Evolutionary conservation across 148 eudicot genomes (phyloP), one percentile per base, ranked within the genome.

Genomic region (Cornus florida): DNA sequence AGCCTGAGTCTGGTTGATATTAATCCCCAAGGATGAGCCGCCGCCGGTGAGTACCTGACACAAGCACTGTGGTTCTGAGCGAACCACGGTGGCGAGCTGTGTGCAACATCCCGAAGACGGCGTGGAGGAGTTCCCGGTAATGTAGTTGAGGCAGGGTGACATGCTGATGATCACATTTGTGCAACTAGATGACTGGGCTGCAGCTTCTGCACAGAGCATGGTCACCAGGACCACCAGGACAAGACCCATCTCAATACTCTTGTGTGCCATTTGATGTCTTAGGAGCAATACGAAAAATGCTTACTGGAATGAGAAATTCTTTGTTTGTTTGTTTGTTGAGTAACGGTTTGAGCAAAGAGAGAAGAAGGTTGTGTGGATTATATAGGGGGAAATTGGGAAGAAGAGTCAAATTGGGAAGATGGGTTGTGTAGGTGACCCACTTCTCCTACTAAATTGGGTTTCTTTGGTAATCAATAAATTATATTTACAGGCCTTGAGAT

Each of bases 71-170:
- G 86, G 84, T 69, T 81, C 69, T 24, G 86, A 72, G 28, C 43
- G 53, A 1, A 79, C 86, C 3, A 82, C 76, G 9, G 16, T 69
- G 62, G 76, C 78, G 48, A 91, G 83, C 71, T 86, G 79, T 64
- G 89, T 71, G 83, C 91, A 90, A 76, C 93, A 90, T 0, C 90
- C 68, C 10, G 93, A 71, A 12, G 91, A 83, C 0, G 93, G 93
- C 4, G 77, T 77, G 3, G 91, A 82, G 28, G 91, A 82, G 80
- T 84, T 90, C 38, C 91, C 93, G 8, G 84, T 80, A 60, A 90
- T 89, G 83, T 86, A 90, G 78, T 87, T 86, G 23, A 90, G 85
- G 82, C 93, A 90, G 50, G 91, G 87, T 0, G 94, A 87, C 86
- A 91, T 70, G 84, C 82, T 87, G 8, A 89, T 68, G 5, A 91